Conservation (phyloP, 805 yeast species). For the Kodamaea hsintzibuensis region DNA sequence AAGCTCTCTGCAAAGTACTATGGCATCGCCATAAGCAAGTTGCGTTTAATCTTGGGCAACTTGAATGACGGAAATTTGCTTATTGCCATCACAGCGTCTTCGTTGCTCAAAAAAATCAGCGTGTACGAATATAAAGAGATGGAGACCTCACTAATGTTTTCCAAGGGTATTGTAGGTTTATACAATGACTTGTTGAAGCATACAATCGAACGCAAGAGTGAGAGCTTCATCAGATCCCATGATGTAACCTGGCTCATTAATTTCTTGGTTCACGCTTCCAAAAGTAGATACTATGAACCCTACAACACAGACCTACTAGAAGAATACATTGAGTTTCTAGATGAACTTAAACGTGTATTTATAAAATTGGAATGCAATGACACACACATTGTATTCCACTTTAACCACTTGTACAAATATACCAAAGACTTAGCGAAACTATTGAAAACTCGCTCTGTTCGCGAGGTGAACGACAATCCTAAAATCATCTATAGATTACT, state of each 20-base stretch:
- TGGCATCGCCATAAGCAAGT: slow-evolving; percentile 13
- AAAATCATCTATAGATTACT: slow-evolving; percentile 18
- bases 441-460: neutral
- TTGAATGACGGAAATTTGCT: slow-evolving; percentile 8
- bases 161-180: slow-evolving; percentile 22
- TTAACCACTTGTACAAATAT: slow-evolving; percentile 13
- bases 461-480: slow-evolving; percentile 9
- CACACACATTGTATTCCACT: slow-evolving; percentile 9
- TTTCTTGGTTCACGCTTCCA: slow-evolving; percentile 7
- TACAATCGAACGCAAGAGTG: neutral
- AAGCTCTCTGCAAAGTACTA: slow-evolving; percentile 14
- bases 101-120: slow-evolving; percentile 21
- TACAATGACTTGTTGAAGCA: slow-evolving; percentile 16
- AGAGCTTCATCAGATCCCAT: neutral
- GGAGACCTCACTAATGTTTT: slow-evolving; percentile 19
- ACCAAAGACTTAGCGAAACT: slow-evolving; percentile 4
- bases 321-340: slow-evolving; percentile 19
- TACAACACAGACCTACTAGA: slow-evolving; percentile 23
- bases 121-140: slow-evolving; percentile 22
- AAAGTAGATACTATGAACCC: slow-evolving; percentile 7
- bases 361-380: neutral
- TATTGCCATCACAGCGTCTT: slow-evolving; percentile 19
- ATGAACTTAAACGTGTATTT: slow-evolving; percentile 1
- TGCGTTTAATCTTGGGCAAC: slow-evolving; percentile 6
- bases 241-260: slow-evolving; percentile 6